Evolutionary conservation across 345 rosid genomes (phyloP).

Genomic region (Euphorbia peplus): DNA sequence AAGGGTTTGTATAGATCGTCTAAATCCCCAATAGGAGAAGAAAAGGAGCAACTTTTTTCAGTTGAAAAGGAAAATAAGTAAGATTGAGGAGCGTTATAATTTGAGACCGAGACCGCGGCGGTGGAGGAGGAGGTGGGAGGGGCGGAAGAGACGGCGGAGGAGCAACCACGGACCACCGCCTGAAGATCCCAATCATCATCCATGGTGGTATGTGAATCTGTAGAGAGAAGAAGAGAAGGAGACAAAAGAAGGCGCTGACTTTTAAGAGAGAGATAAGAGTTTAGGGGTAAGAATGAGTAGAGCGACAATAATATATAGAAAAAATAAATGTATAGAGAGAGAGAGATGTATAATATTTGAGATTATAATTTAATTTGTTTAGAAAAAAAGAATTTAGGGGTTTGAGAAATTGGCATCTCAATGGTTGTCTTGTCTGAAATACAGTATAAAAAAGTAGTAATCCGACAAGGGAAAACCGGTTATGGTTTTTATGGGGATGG

Average conservation of each 20-base stretch:
- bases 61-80: conserved; percentile 20
- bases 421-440: conserved; percentile 50
- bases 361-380: too few relatives aligned
- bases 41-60: conserved; percentile 20
- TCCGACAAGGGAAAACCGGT: conserved; percentile 32
- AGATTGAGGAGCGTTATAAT: conserved; percentile 24
- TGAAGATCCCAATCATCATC: conserved; percentile 96
- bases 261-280: conserved; percentile 28
- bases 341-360: too few relatives aligned
- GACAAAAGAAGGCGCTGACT: conserved; percentile 75
- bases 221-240: conserved; percentile 21
- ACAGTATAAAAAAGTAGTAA: background rate
- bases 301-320: conserved; percentile 24
- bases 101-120: conserved; percentile 15
- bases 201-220: conserved; percentile 45
- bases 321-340: conserved; percentile 5
- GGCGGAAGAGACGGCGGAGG: conserved; percentile 33
- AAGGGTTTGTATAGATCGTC: conserved; percentile 80
- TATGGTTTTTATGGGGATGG: conserved; percentile 35
- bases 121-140: conserved; percentile 24
- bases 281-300: conserved; percentile 31
- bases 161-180: conserved; percentile 86
- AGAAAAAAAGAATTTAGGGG: too few relatives aligned
- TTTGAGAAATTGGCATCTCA: conserved; percentile 51
- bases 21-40: conserved; percentile 41